Conservation (phyloP, 805 yeast species). For the Starmera amethionina region DNA sequence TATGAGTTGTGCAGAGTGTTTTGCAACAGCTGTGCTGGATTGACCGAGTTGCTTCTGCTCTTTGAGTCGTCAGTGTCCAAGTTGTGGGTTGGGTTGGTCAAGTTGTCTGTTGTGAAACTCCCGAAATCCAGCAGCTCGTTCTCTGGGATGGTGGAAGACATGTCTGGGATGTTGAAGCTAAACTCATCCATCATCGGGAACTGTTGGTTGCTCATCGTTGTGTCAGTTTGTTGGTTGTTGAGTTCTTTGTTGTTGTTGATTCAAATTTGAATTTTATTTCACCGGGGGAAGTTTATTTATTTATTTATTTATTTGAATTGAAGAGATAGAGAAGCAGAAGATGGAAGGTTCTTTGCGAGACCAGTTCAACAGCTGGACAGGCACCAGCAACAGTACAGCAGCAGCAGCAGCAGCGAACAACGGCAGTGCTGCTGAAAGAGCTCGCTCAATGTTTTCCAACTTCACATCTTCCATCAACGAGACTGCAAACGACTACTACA, state of each 20-base stretch:
- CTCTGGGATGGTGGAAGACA: constrained; percentile 18
- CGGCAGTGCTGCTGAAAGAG: constrained; percentile 8
- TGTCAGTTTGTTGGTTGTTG: too few relatives aligned
- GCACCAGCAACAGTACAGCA: constrained; percentile 17
- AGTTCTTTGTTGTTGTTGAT: not conserved
- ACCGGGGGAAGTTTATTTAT: too few relatives aligned
- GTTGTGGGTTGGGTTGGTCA: constrained; percentile 3
- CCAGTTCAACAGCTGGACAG: constrained; percentile 30
- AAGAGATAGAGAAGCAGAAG: not conserved
- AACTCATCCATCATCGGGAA: constrained; percentile 11
- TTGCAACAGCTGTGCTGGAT: not conserved
- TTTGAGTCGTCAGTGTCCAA: not conserved
- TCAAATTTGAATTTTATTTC: not conserved
- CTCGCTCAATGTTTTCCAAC: constrained; percentile 26
- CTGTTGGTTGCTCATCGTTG: not conserved
- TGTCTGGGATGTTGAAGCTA: constrained; percentile 11
- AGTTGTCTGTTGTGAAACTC: constrained; percentile 1
- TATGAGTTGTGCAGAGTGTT: not conserved
- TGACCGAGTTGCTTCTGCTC: not conserved
- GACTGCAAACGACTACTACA: constrained; percentile 47
- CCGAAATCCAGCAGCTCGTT: constrained; percentile 16
- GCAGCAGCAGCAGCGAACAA: constrained; percentile 19
- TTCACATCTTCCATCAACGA: constrained; percentile 28
- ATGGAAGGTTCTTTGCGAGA: constrained; percentile 23
- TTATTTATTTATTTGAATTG: too few relatives aligned